phyloP scores from a whole-genome alignment of 345 rosid species.

The Geranium brycei region DNA sequence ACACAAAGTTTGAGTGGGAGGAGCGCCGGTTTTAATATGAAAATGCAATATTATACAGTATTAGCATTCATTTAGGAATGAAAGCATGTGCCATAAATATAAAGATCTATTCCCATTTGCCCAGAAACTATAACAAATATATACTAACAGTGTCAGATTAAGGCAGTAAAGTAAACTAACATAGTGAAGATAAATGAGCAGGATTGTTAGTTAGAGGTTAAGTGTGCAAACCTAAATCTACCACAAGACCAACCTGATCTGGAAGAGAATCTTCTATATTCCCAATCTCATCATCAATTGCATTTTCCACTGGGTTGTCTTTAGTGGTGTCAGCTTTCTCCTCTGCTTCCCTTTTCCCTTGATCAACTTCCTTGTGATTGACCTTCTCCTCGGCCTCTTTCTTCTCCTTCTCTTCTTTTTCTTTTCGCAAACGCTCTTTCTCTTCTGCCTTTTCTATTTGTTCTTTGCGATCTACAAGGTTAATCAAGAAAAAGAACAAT shows the following conservation, averaged over 20 bases:
- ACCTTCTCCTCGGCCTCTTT: not conserved
- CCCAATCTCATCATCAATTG: conserved; percentile 34
- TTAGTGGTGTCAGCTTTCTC: conserved; percentile 1
- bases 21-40: no score
- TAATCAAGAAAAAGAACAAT: conserved; percentile 11
- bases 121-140: no score
- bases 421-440: conserved; percentile 58
- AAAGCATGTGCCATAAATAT: no score
- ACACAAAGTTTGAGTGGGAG: no score
- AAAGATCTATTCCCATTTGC: no score
- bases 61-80: no score
- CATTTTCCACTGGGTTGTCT: conserved; percentile 25
- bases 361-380: not conserved
- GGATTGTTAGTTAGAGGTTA: not conserved
- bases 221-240: not conserved
- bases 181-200: not conserved
- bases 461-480: conserved; percentile 63
- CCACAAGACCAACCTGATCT: conserved; percentile 40
- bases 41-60: no score
- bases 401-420: conserved; percentile 19
- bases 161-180: not conserved
- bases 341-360: not conserved
- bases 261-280: conserved; percentile 35
- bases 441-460: conserved; percentile 81
- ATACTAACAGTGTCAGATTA: no score